phyloP scores from a whole-genome alignment of 225 moss, liverwort and hornwort species.

The Pseudisothecium myosuroides region DNA sequence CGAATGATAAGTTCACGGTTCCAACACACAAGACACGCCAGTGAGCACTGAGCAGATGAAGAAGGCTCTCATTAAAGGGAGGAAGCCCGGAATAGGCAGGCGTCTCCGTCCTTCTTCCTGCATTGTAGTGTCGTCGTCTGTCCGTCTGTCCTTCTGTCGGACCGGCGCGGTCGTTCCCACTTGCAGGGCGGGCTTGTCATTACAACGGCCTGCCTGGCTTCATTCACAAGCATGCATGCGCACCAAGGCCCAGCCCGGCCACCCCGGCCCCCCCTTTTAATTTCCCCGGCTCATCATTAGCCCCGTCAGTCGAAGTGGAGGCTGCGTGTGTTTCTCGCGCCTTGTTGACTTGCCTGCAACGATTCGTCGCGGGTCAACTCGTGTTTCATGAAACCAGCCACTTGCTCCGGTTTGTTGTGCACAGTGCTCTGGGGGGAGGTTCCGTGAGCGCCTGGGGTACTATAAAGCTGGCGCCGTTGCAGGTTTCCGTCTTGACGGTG shows the following conservation, averaged over 20 bases:
- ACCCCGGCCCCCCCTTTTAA: background rate
- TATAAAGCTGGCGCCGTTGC: slow-evolving; percentile 1
- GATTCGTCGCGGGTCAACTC: slow-evolving; percentile 26
- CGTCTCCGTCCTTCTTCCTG: background rate
- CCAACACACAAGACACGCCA: background rate
- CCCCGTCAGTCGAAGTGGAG: background rate
- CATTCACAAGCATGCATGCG: background rate
- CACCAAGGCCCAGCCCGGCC: background rate
- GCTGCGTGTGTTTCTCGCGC: slow-evolving; percentile 8
- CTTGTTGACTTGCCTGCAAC: slow-evolving; percentile 31
- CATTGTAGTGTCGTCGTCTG: background rate
- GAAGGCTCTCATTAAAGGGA: background rate
- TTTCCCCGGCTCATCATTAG: background rate
- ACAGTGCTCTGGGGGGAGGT: background rate
- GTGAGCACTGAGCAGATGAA: background rate
- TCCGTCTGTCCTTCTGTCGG: background rate
- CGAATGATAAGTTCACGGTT: background rate
- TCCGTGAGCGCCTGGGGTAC: background rate
- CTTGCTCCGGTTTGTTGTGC: background rate
- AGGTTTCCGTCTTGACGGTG: background rate
- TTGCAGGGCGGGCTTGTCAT: background rate
- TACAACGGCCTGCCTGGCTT: background rate
- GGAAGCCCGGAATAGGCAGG: background rate
- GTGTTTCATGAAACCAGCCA: slow-evolving; percentile 6
- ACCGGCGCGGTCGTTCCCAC: background rate